These are phyloP conservation scores for Geosiphon pyriformis DNA, from an alignment of 192 early-diverging fungal species.

Conservation along the genomic window DNA sequence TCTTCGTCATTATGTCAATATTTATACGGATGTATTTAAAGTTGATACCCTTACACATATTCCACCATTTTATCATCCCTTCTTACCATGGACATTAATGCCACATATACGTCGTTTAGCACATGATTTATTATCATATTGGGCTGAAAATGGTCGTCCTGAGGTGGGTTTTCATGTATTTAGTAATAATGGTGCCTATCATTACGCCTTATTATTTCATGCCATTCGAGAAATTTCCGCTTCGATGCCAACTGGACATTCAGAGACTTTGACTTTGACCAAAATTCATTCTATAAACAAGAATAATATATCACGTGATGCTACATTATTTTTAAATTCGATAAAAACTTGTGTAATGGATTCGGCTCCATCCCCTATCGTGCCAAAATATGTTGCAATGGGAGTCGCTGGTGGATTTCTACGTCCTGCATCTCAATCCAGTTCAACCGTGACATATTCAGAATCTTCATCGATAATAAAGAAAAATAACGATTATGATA, in stretches of 20 bases:
- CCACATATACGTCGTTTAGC: conserved; percentile 7
- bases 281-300: background rate
- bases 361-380: conserved; percentile 23
- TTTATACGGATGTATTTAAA: conserved; percentile 13
- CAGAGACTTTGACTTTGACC: background rate
- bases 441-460: background rate
- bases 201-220: conserved; percentile 21
- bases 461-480: background rate
- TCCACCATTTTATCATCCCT: conserved; percentile 18
- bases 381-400: conserved; percentile 18
- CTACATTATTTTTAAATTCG: conserved; percentile 14
- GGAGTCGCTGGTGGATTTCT: conserved; percentile 15
- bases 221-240: background rate
- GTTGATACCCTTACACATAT: conserved; percentile 18
- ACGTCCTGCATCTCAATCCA: background rate
- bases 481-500: too few relatives aligned
- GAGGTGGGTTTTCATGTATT: conserved; percentile 22
- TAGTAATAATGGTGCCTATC: conserved; percentile 20
- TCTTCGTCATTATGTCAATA: conserved; percentile 2
- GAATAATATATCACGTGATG: background rate
- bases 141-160: conserved; percentile 14
- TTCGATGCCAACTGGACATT: background rate
- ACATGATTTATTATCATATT: conserved; percentile 3
- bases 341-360: conserved; percentile 20
- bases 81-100: conserved; percentile 15